A percentile compares a stretch with the other conserved stretches of the same genome.
These are phyloP conservation scores for Irpex sp. DNA, from an alignment of 1,284 basidiomycete species.

Conservation along the genomic window DNA sequence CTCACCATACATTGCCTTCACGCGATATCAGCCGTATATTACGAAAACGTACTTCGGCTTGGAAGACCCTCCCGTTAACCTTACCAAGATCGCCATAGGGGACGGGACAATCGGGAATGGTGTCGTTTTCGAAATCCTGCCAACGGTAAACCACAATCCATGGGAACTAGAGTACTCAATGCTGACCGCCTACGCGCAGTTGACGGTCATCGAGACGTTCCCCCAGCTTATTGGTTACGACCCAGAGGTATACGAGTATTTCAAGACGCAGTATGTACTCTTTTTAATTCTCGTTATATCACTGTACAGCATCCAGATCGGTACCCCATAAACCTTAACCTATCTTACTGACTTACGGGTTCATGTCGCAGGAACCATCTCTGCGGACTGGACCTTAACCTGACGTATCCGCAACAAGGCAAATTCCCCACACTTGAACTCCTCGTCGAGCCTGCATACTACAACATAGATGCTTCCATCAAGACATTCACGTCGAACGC, in stretches of 20 bases:
- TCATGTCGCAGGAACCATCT: slow-evolving; percentile 8
- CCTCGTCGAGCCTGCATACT: background rate
- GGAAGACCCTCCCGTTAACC: slow-evolving; percentile 52
- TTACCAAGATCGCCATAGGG: slow-evolving; percentile 64
- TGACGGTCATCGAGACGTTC: slow-evolving; percentile 15
- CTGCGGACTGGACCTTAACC: slow-evolving; percentile 54
- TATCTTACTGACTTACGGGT: no score
- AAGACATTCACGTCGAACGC: background rate
- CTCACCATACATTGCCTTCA: no score
- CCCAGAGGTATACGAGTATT: slow-evolving; percentile 58
- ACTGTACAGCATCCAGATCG: no score
- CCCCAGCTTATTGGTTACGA: slow-evolving; percentile 31
- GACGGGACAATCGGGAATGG: slow-evolving; percentile 50
- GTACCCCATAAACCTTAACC: no score
- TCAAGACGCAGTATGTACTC: slow-evolving; percentile 56
- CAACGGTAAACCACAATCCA: slow-evolving; percentile 44
- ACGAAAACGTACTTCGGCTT: slow-evolving; percentile 6
- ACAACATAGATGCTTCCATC: background rate
- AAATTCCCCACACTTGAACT: slow-evolving; percentile 20
- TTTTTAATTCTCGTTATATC: background rate
- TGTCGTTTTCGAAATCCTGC: slow-evolving; percentile 44
- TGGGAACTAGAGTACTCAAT: background rate
- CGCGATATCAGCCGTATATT: slow-evolving; percentile 7
- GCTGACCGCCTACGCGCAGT: background rate
- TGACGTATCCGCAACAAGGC: slow-evolving; percentile 59